These are phyloP conservation scores for Colletotrichum truncatum DNA, from an alignment of 2,329 filamentous ascomycete genomes.

Conservation along the genomic window DNA sequence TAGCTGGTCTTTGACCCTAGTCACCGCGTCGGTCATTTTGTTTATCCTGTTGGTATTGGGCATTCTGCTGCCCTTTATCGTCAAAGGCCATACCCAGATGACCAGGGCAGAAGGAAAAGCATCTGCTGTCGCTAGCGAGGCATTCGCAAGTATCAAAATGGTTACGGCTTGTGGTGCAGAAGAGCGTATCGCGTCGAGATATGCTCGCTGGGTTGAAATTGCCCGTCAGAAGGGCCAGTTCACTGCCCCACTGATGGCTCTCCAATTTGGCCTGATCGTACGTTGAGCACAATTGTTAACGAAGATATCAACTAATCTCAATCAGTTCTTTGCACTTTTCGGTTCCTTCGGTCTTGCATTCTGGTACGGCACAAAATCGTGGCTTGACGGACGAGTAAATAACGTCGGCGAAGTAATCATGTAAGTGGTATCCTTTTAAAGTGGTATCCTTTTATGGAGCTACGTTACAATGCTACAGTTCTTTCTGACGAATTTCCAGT, in stretches of 20 bases:
- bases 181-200: slow-evolving; percentile 60
- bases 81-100: slow-evolving; percentile 58
- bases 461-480: not conserved
- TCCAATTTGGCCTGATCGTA: slow-evolving; percentile 62
- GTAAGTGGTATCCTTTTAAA: slow-evolving; percentile 44
- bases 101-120: slow-evolving; percentile 65
- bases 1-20: slow-evolving; percentile 68
- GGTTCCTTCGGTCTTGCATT: slow-evolving; percentile 66
- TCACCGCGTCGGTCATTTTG: slow-evolving; percentile 64
- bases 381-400: slow-evolving; percentile 53
- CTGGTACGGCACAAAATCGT: slow-evolving; percentile 68
- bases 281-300: slow-evolving; percentile 20
- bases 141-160: slow-evolving; percentile 68
- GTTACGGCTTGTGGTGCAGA: slow-evolving; percentile 71
- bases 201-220: slow-evolving; percentile 63
- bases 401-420: slow-evolving; percentile 64
- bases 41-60: slow-evolving; percentile 62
- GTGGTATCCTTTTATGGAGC: no score
- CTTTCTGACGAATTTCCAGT: slow-evolving; percentile 33
- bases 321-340: slow-evolving; percentile 62
- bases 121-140: slow-evolving; percentile 68
- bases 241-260: slow-evolving; percentile 59
- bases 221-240: slow-evolving; percentile 58
- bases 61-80: slow-evolving; percentile 62
- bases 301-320: slow-evolving; percentile 26